A percentile compares a stretch with the other conserved stretches of the same genome.
phyloP scores from a whole-genome alignment of 1,284 basidiomycete species.

The Cerioporus squamosus region DNA sequence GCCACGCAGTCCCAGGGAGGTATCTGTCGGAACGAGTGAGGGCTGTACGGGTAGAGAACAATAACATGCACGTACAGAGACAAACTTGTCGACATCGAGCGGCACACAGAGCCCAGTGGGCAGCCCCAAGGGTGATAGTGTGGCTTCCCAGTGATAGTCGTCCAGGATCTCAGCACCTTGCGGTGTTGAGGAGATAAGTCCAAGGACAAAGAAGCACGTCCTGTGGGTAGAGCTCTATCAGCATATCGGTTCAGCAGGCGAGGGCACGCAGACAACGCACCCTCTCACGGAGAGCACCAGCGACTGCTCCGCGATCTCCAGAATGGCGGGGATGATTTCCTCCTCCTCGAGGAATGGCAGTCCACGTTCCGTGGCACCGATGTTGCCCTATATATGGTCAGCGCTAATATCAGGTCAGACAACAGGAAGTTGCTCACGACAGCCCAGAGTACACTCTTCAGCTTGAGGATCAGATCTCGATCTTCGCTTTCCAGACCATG shows the following conservation, averaged over 20 bases:
- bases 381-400: conserved; percentile 73
- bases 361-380: conserved; percentile 89
- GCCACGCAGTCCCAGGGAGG: conserved; percentile 71
- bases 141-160: conserved; percentile 93
- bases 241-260: conserved; percentile 6
- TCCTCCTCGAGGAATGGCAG: conserved; percentile 95
- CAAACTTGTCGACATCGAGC: conserved; percentile 78
- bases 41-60: background rate
- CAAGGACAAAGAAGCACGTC: conserved; percentile 96
- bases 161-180: conserved; percentile 85
- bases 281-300: conserved; percentile 91
- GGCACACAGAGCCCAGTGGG: conserved; percentile 94
- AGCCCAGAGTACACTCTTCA: conserved; percentile 97
- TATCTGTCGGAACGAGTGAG: conserved; percentile 51
- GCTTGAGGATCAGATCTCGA: conserved; percentile 79
- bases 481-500: conserved; percentile 89
- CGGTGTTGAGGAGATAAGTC: conserved; percentile 76
- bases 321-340: conserved; percentile 87
- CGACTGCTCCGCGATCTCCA: conserved; percentile 92
- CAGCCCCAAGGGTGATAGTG: conserved; percentile 83
- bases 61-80: conserved; percentile 59
- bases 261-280: conserved; percentile 49
- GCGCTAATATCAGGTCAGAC: background rate
- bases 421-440: conserved; percentile 64
- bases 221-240: conserved; percentile 42